These are phyloP conservation scores for Rhodotorula glutinis DNA, from an alignment of 1,284 basidiomycete genomes.

Conservation along the genomic window DNA sequence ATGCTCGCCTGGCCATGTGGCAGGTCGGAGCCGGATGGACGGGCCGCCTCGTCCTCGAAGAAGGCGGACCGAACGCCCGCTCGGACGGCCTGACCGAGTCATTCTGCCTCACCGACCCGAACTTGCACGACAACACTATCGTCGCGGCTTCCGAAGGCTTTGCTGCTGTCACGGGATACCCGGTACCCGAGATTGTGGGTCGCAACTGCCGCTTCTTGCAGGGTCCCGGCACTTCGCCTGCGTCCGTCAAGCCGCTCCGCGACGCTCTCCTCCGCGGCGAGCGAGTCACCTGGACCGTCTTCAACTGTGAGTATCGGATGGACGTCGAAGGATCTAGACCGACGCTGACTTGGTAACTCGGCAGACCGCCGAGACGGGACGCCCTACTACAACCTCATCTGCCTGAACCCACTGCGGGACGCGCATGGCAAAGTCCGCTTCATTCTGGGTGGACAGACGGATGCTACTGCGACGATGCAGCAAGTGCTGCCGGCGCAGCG, in stretches of 20 bases:
- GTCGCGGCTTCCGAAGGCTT: slow-evolving; percentile 43
- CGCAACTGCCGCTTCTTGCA: slow-evolving; percentile 42
- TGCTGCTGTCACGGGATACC: slow-evolving; percentile 42
- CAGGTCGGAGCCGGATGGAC: slow-evolving; percentile 12
- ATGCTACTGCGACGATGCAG: neutral
- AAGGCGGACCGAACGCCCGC: neutral
- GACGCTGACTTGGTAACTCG: neutral
- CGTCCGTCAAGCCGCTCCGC: slow-evolving; percentile 9
- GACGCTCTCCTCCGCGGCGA: slow-evolving; percentile 19
- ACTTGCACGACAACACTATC: slow-evolving; percentile 43
- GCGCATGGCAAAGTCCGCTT: slow-evolving; percentile 16
- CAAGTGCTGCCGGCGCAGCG: neutral
- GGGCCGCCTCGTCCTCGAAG: neutral
- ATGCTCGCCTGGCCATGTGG: slow-evolving; percentile 37
- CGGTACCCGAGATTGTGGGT: slow-evolving; percentile 37
- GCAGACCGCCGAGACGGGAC: slow-evolving; percentile 21
- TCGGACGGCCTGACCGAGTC: slow-evolving; percentile 30
- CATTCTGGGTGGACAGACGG: slow-evolving; percentile 10
- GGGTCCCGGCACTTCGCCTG: slow-evolving; percentile 24
- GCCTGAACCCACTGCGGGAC: slow-evolving; percentile 27
- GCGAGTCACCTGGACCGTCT: slow-evolving; percentile 20
- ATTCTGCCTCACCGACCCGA: slow-evolving; percentile 36
- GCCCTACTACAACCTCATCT: slow-evolving; percentile 30
- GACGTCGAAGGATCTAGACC: neutral
- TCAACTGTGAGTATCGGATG: slow-evolving; percentile 20